phyloP scores from a whole-genome alignment of 345 rosid genomes.

The Anastatica hierochuntica region DNA sequence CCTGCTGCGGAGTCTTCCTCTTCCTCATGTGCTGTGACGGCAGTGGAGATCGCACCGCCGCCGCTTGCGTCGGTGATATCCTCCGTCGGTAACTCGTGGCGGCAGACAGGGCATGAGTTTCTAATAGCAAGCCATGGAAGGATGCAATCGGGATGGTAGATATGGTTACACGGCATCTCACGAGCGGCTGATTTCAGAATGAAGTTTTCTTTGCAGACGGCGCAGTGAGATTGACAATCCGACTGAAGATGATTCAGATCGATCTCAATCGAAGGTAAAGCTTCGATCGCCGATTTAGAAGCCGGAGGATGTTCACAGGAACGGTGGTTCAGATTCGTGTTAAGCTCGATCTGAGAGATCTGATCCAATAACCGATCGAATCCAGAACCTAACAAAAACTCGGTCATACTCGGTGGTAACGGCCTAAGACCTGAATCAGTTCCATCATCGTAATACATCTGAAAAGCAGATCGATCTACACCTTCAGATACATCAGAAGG shows the following conservation, averaged over 20 bases:
- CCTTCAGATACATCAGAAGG: constrained; percentile 21
- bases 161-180: constrained; percentile 94
- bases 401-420: constrained; percentile 69
- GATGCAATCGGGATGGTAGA: constrained; percentile 83
- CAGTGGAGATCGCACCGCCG: not conserved
- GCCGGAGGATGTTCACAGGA: constrained; percentile 65
- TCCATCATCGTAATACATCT: constrained; percentile 83
- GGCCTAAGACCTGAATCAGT: constrained; percentile 71
- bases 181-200: constrained; percentile 54
- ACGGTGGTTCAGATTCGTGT: constrained; percentile 37
- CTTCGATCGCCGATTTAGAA: constrained; percentile 74
- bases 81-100: constrained; percentile 64
- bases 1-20: constrained; percentile 53
- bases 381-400: constrained; percentile 80
- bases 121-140: constrained; percentile 85
- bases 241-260: constrained; percentile 22
- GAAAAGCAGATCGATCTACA: constrained; percentile 35
- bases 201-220: constrained; percentile 82
- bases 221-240: constrained; percentile 75
- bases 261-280: constrained; percentile 60
- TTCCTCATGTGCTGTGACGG: not conserved
- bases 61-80: not conserved
- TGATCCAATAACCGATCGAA: constrained; percentile 74
- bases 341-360: constrained; percentile 69
- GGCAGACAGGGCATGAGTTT: constrained; percentile 89